Percentiles rank a stretch among this genome's conserved stretches.
Conservation (phyloP, 106 monocot species). For the Acanthochlamys bracteata region DNA sequence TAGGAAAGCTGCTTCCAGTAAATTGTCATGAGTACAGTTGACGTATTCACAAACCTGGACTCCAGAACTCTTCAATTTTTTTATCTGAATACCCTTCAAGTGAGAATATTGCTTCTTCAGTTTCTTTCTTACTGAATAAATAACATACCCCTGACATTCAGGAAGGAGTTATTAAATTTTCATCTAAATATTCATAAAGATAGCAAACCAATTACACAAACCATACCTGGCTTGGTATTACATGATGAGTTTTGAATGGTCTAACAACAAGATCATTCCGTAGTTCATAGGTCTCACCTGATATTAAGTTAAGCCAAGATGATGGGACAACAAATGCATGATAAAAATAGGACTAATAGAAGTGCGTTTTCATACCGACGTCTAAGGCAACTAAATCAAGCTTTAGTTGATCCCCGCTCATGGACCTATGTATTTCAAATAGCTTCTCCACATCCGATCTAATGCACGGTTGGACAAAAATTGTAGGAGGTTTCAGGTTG, state of each 20-base stretch:
- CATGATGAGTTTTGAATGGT: constrained; percentile 91
- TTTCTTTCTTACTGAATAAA: constrained; percentile 87
- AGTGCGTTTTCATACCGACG: constrained; percentile 55
- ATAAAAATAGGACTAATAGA: background rate
- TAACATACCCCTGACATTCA: constrained; percentile 71
- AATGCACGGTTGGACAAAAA: constrained; percentile 88
- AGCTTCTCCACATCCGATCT: constrained; percentile 81
- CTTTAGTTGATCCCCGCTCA: constrained; percentile 75
- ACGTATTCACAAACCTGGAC: constrained; percentile 45
- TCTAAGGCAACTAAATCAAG: constrained; percentile 81
- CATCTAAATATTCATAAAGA: background rate
- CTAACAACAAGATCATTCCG: constrained; percentile 96
- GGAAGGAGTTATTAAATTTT: background rate
- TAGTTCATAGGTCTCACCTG: constrained; percentile 95
- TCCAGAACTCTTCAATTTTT: constrained; percentile 79
- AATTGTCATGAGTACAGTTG: background rate
- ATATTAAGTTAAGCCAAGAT: background rate
- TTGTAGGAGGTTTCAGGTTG: constrained; percentile 83
- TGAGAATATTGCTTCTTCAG: constrained; percentile 86
- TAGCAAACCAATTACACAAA: background rate
- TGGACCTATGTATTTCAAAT: constrained; percentile 72
- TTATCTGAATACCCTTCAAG: constrained; percentile 71
- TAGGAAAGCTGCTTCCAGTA: background rate
- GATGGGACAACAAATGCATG: background rate
- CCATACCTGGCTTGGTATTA: constrained; percentile 90